These are phyloP conservation scores for Auricularia heimuer DNA, from an alignment of 768 basidiomycete genomes.

Conservation along the genomic window DNA sequence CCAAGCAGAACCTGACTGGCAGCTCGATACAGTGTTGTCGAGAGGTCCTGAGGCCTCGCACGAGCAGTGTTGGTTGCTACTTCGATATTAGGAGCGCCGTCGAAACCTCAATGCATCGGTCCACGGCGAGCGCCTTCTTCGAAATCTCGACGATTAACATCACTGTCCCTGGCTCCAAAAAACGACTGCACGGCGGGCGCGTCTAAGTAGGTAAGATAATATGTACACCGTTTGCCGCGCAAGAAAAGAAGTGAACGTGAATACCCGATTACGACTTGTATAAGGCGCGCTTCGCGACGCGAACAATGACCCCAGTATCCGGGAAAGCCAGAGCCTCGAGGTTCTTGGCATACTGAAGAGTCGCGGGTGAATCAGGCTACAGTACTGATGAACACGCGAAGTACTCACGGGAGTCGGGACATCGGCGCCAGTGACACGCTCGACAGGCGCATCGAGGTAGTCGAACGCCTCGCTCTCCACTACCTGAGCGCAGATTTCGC, in stretches of 20 bases:
- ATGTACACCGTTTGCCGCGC: neutral
- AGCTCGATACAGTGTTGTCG: too few species aligned
- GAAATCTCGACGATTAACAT: neutral
- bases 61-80: too few species aligned
- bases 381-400: neutral
- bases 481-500: conserved; percentile 96
- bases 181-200: neutral
- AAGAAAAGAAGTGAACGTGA: neutral
- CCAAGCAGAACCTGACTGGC: too few species aligned
- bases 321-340: conserved; percentile 92
- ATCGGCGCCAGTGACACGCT: conserved; percentile 93
- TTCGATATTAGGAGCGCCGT: too few species aligned
- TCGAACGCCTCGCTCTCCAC: conserved; percentile 97
- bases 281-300: conserved; percentile 88
- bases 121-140: neutral
- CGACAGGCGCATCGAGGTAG: conserved; percentile 96
- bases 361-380: too few species aligned
- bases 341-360: conserved; percentile 70
- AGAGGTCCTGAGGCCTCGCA: too few species aligned
- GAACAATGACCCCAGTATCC: conserved; percentile 79
- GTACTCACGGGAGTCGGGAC: conserved; percentile 84
- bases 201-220: conserved; percentile 2
- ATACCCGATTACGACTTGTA: conserved; percentile 37
- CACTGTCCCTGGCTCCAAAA: too few species aligned
- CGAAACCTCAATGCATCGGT: too few species aligned